Evolutionary conservation across 2,329 filamentous ascomycete species (phyloP), one percentile per base, ranked within the genome.

Genomic region (Sporothrix phasma): DNA sequence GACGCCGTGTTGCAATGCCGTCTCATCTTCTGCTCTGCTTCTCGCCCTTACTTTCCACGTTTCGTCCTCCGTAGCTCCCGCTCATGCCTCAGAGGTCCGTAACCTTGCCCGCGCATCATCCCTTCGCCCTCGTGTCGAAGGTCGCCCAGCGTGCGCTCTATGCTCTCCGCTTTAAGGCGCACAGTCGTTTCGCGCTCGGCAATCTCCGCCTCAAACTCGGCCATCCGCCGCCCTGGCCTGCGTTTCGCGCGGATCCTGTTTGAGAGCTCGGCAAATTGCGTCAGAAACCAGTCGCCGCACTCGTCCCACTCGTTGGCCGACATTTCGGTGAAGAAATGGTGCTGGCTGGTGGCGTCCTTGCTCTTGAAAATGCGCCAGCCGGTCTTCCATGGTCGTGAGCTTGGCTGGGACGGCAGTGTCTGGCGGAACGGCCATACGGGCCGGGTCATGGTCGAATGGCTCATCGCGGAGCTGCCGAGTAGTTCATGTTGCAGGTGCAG

Each of bases 201-300:
- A n/a, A 84, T 78, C 72, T 86, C 82, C 7, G 73, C 72, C 71
- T 86, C 83, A 65, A 84, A 85, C 29, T 74, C 72, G 34, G 77
- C 74, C 34, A 84, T 76, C 65, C 80, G 73, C 46, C 74, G 72
- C 58, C 83, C 83, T 84, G 15, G 73, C 73, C 64, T 76, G 76
- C 10, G 77, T 22, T 79, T 76, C 60, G 78, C 75, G 65, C 77
- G 78, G 66, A 85, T 71, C 61, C 73, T 75, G 66, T 76, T 73
- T 71, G 84, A 77, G 47, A 85, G 73, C 3, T 74, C 74, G 7
- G 77, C 73, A 66, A 86, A 85, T 66, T 79, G 80, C 49, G 78
- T 77, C 24, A 84, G 74, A 64, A 86, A 84, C 83, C 83, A 86
- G 67, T 85, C 82, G 5, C 83, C 83, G 1, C 82, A 78, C 15